These are phyloP conservation scores for Leptomonas pyrrhocoris DNA, from an alignment of 208 protist species.

Conservation along the genomic window DNA sequence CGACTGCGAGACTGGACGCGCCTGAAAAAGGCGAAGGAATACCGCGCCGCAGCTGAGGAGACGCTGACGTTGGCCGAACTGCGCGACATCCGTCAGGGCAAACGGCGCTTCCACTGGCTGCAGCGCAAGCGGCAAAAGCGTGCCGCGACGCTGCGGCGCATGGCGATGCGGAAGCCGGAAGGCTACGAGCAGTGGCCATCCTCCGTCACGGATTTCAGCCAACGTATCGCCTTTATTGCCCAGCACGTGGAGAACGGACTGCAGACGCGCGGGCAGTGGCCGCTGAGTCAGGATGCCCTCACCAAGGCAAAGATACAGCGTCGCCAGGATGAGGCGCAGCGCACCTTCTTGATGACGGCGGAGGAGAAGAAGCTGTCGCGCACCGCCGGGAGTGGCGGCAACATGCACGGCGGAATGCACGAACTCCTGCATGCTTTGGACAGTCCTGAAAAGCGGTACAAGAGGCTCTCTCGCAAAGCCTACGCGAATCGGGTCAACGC, in stretches of 20 bases:
- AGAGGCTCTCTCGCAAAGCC: slow-evolving; percentile 75
- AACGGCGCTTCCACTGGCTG: slow-evolving; percentile 86
- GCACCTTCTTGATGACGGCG: slow-evolving; percentile 63
- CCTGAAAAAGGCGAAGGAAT: slow-evolving; percentile 76
- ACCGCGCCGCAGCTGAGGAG: slow-evolving; percentile 70
- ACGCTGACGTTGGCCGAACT: slow-evolving; percentile 78
- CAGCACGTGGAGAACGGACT: slow-evolving; percentile 89
- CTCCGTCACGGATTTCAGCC: slow-evolving; percentile 74
- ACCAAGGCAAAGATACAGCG: slow-evolving; percentile 56
- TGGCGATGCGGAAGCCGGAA: slow-evolving; percentile 82
- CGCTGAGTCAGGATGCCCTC: slow-evolving; percentile 65
- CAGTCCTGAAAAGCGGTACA: slow-evolving; percentile 61
- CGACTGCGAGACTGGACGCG: slow-evolving; percentile 77
- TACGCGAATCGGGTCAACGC: slow-evolving; percentile 90
- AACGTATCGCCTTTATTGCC: slow-evolving; percentile 85
- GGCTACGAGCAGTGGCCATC: slow-evolving; percentile 76
- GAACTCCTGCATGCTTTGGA: slow-evolving; percentile 61
- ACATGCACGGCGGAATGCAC: slow-evolving; percentile 45
- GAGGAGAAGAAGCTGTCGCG: slow-evolving; percentile 54
- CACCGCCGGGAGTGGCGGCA: not conserved
- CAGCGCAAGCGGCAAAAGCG: slow-evolving; percentile 80
- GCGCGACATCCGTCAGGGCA: slow-evolving; percentile 75
- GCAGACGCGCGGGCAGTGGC: slow-evolving; percentile 81
- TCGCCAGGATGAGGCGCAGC: slow-evolving; percentile 56
- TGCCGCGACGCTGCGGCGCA: slow-evolving; percentile 57